Conservation (phyloP, 2,329 filamentous ascomycete genomes). For the Magnaporthiopsis rhizophila region DNA sequence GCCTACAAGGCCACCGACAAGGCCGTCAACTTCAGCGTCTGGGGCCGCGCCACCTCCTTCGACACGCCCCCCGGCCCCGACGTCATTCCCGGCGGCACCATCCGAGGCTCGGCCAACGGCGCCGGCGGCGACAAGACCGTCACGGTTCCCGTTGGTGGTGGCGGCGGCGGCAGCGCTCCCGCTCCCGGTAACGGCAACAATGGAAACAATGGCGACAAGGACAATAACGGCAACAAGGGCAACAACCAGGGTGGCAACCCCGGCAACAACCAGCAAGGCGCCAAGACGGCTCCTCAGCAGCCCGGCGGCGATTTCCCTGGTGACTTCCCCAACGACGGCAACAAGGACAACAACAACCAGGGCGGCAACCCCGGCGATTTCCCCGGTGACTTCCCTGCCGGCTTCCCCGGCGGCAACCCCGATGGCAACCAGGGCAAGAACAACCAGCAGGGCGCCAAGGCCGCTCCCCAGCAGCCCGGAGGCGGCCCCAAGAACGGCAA, state of each 20-base stretch:
- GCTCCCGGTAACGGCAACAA: neutral
- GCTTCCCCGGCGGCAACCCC: no score
- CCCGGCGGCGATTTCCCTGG: no score
- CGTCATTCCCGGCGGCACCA: slow-evolving; percentile 26
- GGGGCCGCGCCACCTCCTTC: slow-evolving; percentile 4
- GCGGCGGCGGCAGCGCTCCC: neutral
- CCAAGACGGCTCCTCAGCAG: no score
- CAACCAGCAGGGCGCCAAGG: neutral
- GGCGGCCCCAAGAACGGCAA: neutral
- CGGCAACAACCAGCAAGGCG: neutral
- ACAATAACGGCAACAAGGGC: neutral
- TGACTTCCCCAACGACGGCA: no score
- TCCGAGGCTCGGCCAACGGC: slow-evolving; percentile 26
- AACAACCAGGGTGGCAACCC: neutral
- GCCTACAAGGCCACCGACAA: slow-evolving; percentile 31
- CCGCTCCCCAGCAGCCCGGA: no score
- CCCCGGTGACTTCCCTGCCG: no score
- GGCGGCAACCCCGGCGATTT: no score
- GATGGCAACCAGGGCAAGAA: no score
- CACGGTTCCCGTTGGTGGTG: neutral
- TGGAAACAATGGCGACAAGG: neutral
- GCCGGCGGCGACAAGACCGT: slow-evolving; percentile 25
- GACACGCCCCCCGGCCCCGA: slow-evolving; percentile 31
- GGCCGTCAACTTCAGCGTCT: slow-evolving; percentile 21
- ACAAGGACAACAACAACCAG: no score